A percentile compares a stretch with the other conserved stretches of the same genome.
These are phyloP conservation scores for Fusarium pseudonygamai DNA, from an alignment of 2,329 filamentous ascomycete genomes.

Conservation along the genomic window DNA sequence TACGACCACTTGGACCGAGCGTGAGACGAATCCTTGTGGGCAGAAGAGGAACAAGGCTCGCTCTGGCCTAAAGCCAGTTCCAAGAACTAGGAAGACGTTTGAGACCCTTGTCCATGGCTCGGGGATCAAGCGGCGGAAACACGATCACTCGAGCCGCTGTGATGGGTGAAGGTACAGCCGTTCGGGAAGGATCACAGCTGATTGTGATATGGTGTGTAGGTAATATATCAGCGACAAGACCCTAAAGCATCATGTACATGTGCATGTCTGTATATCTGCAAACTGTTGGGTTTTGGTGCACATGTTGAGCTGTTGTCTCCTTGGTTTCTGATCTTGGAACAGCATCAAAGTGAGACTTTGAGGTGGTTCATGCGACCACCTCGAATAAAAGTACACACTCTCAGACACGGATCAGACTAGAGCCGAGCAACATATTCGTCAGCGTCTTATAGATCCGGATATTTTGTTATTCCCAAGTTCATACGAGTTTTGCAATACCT, in stretches of 20 bases:
- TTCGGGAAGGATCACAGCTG: constrained; percentile 18
- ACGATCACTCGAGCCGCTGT: constrained; percentile 20
- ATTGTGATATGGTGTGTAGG: not conserved
- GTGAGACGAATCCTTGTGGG: constrained; percentile 14
- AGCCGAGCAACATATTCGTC: not conserved
- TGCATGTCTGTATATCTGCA: not conserved
- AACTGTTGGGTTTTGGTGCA: not conserved
- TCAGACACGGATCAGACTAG: not conserved
- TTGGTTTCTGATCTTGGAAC: not conserved
- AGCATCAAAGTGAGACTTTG: not conserved
- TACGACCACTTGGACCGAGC: constrained; percentile 25
- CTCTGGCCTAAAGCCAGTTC: constrained; percentile 11
- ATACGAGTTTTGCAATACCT: not conserved
- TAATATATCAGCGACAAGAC: constrained; percentile 18
- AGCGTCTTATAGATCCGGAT: not conserved
- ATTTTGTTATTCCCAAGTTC: not conserved
- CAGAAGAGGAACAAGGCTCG: not conserved
- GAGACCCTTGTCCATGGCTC: constrained; percentile 14
- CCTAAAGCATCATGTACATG: not conserved
- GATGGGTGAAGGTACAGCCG: not conserved
- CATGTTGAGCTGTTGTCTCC: not conserved
- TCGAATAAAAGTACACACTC: not conserved
- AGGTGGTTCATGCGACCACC: not conserved
- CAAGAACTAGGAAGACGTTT: not conserved
- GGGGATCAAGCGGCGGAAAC: not conserved